Evolutionary conservation across 768 basidiomycete genomes (phyloP), one percentile per base, ranked within the genome.

Genomic region (Strobilomyces echinocephalus): DNA sequence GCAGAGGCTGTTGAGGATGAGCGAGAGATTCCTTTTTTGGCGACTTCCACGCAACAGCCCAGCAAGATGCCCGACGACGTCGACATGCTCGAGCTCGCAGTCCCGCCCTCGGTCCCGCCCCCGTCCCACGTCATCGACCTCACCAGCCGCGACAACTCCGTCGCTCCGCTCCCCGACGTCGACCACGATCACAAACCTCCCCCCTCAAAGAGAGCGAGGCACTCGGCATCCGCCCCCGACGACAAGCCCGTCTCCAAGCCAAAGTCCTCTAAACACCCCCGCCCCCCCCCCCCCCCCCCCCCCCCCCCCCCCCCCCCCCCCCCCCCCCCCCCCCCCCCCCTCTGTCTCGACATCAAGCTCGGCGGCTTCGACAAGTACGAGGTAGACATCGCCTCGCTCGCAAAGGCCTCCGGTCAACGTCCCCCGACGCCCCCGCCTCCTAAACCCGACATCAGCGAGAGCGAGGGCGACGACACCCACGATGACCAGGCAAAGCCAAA

Each of bases 361-460:
- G 88, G 87, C 4, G 88, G 88, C 0, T 87, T 85, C 1, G 76
- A 79, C 1, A 83, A 85, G 59, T 91, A 90, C 66, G 85, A 87
- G 52, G 82, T 90, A 43, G 82, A 90, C 60, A 79, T 90, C 53
- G 60, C 78, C 8, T 59, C 67, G 20, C 70, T 81, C 31, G 77
- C 87, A 28, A 82, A 83, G 58, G 78, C 75, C 9, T 80, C 83
- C 1, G 87, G 87, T 8, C 88, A 88, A 68, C 74, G 84, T 14
- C 74, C 75, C 1, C 72, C 79, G 1, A 85, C 85, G 0, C 86
- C 85, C 4, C 69, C 73, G 0, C 73, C 71, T 26, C 72, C 72
- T 42, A 77, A 76, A 55, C 72, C 63, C 28, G 80, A 82, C 59
- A 75, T 77, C 16, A 82, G 79, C 60, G 84, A 84, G 57, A 79